phyloP scores from a whole-genome alignment of 345 rosid species.

The Heritiera fomes region DNA sequence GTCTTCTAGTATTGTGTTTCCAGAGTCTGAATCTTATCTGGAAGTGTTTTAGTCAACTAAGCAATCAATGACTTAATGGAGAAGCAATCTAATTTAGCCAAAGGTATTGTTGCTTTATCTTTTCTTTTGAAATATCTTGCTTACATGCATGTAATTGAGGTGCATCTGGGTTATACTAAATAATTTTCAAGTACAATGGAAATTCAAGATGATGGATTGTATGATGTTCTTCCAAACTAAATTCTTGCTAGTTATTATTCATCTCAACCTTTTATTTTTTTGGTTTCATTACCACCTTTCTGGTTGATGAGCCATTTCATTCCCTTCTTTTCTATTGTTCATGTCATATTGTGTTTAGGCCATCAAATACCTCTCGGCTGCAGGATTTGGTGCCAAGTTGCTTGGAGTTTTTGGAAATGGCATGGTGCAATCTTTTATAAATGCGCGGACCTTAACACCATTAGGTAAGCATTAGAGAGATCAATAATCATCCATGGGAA shows the following conservation, averaged over 20 bases:
- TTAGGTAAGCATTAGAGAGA: slow-evolving; percentile 46
- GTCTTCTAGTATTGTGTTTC: not conserved
- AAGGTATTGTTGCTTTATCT: not conserved
- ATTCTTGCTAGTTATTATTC: not conserved
- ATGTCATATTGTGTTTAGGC: slow-evolving; percentile 50
- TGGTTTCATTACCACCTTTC: not conserved
- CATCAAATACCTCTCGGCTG: slow-evolving; percentile 91
- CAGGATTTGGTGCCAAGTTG: slow-evolving; percentile 97
- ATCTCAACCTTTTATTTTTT: not conserved
- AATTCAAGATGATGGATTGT: not conserved
- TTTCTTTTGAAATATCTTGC: not conserved
- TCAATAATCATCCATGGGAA: not conserved
- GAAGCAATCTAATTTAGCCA: not conserved
- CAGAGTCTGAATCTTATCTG: not conserved
- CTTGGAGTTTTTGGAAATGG: slow-evolving; percentile 91
- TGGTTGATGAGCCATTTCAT: not conserved
- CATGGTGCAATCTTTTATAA: slow-evolving; percentile 93
- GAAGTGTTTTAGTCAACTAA: slow-evolving; percentile 14
- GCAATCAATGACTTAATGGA: slow-evolving; percentile 1
- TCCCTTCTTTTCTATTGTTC: slow-evolving; percentile 25
- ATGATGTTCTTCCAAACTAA: not conserved
- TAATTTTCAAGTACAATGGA: not conserved
- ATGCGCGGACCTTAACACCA: slow-evolving; percentile 79
- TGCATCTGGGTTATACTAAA: not conserved
- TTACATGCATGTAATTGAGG: not conserved